Evolutionary conservation across 805 yeast species (phyloP).

Genomic region (Yueomyces sinensis): DNA sequence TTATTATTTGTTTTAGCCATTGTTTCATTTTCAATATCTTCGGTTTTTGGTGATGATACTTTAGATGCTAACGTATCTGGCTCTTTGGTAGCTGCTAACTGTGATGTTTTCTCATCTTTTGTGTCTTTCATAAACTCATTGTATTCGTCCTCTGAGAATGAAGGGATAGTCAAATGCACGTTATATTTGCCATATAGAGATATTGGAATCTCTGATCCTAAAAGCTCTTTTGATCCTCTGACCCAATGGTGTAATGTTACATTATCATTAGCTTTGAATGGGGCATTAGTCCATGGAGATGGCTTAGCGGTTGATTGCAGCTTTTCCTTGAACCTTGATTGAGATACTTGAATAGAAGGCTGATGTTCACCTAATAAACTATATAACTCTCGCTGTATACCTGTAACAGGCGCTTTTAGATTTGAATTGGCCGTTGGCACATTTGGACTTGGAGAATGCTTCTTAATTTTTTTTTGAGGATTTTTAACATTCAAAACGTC

Average conservation of each 20-base stretch:
- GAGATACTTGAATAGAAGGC: slow-evolving; percentile 60
- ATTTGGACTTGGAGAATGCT: slow-evolving; percentile 9
- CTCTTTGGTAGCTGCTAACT: not conserved
- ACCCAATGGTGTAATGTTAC: slow-evolving; percentile 75
- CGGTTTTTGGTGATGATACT: not conserved
- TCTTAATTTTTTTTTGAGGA: slow-evolving; percentile 12
- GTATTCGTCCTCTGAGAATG: slow-evolving; percentile 50
- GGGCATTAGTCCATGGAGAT: slow-evolving; percentile 69
- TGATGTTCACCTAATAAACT: slow-evolving; percentile 83
- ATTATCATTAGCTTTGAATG: slow-evolving; percentile 42
- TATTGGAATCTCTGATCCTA: slow-evolving; percentile 21
- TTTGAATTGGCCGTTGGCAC: slow-evolving; percentile 9
- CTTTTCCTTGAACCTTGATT: slow-evolving; percentile 44
- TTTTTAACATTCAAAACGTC: slow-evolving; percentile 66
- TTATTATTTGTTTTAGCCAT: not conserved
- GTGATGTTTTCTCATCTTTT: slow-evolving; percentile 4
- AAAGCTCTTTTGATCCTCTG: slow-evolving; percentile 45
- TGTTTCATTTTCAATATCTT: slow-evolving; percentile 7
- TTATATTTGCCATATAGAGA: slow-evolving; percentile 66
- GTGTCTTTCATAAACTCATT: slow-evolving; percentile 32
- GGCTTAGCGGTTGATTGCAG: slow-evolving; percentile 48
- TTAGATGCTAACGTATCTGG: not conserved
- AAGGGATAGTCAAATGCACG: slow-evolving; percentile 55
- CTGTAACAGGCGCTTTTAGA: slow-evolving; percentile 30
- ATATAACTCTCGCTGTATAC: slow-evolving; percentile 83